Evolutionary conservation across 208 protist genomes (phyloP).

Genomic region (Acanthamoeba lenticulata): DNA sequence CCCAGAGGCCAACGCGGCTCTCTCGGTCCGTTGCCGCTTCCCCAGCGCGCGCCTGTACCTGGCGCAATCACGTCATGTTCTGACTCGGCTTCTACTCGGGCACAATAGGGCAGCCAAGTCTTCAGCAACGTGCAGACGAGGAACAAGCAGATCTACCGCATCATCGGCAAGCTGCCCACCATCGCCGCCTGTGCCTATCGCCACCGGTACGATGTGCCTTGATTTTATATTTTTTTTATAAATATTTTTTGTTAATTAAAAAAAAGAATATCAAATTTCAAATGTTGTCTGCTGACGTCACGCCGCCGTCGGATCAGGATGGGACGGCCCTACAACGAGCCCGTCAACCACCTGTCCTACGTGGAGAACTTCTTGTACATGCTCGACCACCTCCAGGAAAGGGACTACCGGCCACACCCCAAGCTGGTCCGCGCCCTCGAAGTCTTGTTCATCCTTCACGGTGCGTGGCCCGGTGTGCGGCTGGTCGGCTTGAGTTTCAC

Average conservation of each 20-base stretch:
- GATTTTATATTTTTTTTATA: too few species aligned
- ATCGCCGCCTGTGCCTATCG: constrained; percentile 89
- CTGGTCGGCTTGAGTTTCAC: neutral
- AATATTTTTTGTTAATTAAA: too few species aligned
- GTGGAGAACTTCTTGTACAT: constrained; percentile 90
- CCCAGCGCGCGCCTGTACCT: neutral
- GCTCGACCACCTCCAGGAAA: constrained; percentile 79
- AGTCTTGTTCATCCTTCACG: constrained; percentile 56
- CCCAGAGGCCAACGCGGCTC: constrained; percentile 81
- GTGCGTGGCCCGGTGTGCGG: neutral
- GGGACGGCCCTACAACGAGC: constrained; percentile 78
- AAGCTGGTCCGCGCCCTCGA: constrained; percentile 73
- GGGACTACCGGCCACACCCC: constrained; percentile 75
- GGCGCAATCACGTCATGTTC: neutral
- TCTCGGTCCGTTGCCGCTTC: constrained; percentile 50
- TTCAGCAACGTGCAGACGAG: constrained; percentile 76
- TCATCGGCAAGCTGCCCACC: constrained; percentile 88
- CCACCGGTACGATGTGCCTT: constrained; percentile 72
- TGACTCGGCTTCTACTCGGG: neutral
- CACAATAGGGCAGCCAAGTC: constrained; percentile 47
- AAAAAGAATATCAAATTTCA: neutral
- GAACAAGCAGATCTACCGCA: constrained; percentile 87
- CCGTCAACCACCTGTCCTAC: constrained; percentile 82
- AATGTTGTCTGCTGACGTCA: neutral
- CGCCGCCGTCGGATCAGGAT: neutral